phyloP scores from a whole-genome alignment of 495 filamentous ascomycete genomes.

The Pyrenula massariospora region DNA sequence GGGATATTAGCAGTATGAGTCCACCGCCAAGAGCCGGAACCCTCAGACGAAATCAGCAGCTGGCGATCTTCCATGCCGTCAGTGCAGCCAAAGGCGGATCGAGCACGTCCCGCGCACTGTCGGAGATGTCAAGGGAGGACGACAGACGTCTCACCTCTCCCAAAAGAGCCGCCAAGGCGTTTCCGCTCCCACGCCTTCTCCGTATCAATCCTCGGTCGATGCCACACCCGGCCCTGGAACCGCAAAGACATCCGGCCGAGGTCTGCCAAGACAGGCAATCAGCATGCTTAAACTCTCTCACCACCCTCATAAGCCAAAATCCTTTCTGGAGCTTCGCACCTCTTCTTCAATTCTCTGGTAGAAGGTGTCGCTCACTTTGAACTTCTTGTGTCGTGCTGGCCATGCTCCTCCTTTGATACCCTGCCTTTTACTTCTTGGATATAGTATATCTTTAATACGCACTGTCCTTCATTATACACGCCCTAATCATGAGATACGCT shows the following conservation, averaged over 20 bases:
- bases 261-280: not conserved
- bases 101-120: not conserved
- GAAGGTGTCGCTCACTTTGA: conserved; percentile 1
- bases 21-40: not conserved
- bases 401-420: not conserved
- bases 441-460: not conserved
- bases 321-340: not conserved
- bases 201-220: not conserved
- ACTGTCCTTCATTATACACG: not conserved
- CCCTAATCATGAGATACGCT: conserved; percentile 1
- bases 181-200: not conserved
- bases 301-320: not conserved
- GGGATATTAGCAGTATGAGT: not conserved
- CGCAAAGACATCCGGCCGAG: not conserved
- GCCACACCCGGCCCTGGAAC: not conserved
- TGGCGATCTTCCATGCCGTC: not conserved
- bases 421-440: not conserved
- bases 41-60: not conserved
- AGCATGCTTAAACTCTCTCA: not conserved
- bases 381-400: not conserved
- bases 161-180: not conserved
- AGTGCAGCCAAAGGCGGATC: not conserved
- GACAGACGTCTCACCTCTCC: not conserved
- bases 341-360: not conserved
- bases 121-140: not conserved